Base-by-base conservation (phyloP, 2,329 filamentous ascomycete genomes). In the Aspergillus puulaauensis region DNA sequence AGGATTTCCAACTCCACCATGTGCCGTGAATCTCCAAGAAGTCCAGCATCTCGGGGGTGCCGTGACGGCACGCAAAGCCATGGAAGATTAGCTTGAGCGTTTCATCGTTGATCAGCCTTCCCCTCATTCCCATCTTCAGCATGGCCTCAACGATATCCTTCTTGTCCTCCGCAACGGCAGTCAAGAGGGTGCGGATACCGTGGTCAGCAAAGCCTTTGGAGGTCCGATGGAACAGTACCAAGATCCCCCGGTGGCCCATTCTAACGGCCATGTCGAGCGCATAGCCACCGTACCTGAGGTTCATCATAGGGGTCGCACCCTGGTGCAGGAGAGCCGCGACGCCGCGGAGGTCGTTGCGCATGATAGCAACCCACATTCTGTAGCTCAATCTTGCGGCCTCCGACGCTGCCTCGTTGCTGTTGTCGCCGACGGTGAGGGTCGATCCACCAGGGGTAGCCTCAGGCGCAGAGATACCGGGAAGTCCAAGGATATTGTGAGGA, bases 121-220 rank as follows among this genome's bases (percentile, higher is more conserved):
- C 62, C 62, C 39, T 44, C 24, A 64, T 52, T 2, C 62, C 63
- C 51, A 63, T 58, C 11, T 66, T 59, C 31, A 66, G 31, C 17
- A 66, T 11, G 0, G 50, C 54, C 11, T 27, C 52, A 39, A 64
- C 57, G n/a, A 63, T 53, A 5, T 49, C 56, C 2, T 45, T 37
- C 8, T 23, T 50, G 8, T 57, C 50, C 3, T 40, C 27, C 14
- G 31, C 45, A 14, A 66, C 56, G 17, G 60, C 60, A 11, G 57
- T 45, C 2, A 63, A 35, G 6, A 64, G 44, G 33, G 56, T 44
- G 14, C 51, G 35, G 8, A 59, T 19, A 3, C 62, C 63, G 7
- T 17, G 27, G 9, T 23, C 31, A n/a, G 40, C 17, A 2, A 14
- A 15, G 15, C 58, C 19, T 33, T 62, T 48, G 37, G 59, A 33